A percentile compares a stretch with the other conserved stretches of the same genome.
Evolutionary conservation across 192 early-diverging fungal species (phyloP).

Genomic region (Gamsiella multidivaricata): DNA sequence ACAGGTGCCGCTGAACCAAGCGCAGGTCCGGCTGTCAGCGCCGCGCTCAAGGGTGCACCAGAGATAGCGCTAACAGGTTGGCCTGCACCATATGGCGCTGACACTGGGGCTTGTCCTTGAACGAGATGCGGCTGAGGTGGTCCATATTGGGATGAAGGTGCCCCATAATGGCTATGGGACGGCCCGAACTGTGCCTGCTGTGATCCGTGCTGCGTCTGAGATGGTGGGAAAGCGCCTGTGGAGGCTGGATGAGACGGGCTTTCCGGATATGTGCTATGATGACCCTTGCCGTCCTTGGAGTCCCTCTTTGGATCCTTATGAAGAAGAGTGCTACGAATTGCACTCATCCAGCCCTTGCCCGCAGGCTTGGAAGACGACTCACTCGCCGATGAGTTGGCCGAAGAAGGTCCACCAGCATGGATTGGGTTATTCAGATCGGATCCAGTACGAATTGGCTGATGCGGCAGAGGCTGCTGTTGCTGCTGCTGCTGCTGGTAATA

Average conservation of each 20-base stretch:
- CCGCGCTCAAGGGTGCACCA: background rate
- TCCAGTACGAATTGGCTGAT: conserved; percentile 24
- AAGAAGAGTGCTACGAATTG: conserved; percentile 20
- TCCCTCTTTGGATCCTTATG: conserved; percentile 34
- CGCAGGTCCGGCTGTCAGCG: background rate
- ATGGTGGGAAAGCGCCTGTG: background rate
- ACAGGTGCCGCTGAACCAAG: background rate
- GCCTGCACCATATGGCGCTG: background rate
- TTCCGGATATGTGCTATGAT: background rate
- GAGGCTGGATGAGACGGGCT: background rate
- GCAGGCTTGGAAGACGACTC: conserved; percentile 26
- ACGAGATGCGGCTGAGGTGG: background rate
- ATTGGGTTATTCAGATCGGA: background rate
- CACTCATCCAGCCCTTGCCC: conserved; percentile 34
- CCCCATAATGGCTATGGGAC: conserved; percentile 12
- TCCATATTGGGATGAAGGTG: background rate
- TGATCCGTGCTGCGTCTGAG: conserved; percentile 9
- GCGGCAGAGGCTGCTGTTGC: conserved; percentile 20
- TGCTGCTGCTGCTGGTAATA: conserved; percentile 17
- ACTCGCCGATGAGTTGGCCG: conserved; percentile 13
- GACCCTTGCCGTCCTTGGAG: conserved; percentile 15
- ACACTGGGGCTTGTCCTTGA: conserved; percentile 14
- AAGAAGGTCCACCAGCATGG: conserved; percentile 13
- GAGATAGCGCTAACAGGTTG: background rate
- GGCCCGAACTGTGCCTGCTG: conserved; percentile 13